These are phyloP conservation scores for Colletotrichum sp. DNA, from an alignment of 2,329 filamentous ascomycete genomes.

Conservation along the genomic window DNA sequence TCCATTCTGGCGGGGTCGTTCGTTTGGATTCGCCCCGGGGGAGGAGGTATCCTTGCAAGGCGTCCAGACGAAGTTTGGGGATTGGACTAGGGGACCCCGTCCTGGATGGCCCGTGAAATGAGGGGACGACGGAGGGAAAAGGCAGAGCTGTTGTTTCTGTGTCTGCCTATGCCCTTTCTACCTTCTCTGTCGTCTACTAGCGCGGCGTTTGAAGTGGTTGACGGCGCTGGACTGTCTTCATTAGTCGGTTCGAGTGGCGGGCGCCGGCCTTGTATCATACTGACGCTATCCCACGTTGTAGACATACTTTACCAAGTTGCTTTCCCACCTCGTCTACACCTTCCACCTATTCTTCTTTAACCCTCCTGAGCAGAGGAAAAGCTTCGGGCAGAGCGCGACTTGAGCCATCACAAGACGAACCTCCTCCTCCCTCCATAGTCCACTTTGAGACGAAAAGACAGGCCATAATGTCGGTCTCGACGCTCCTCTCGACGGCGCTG, in stretches of 20 bases:
- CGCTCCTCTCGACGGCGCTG: background rate
- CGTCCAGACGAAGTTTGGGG: background rate
- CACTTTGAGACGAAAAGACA: background rate
- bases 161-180: background rate
- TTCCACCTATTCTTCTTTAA: accelerated
- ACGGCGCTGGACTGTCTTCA: background rate
- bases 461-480: background rate
- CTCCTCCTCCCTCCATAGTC: background rate
- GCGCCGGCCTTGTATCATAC: background rate
- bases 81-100: background rate
- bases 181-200: background rate
- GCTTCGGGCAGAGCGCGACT: background rate
- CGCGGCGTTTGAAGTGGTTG: background rate
- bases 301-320: background rate
- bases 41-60: background rate
- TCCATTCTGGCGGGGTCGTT: background rate
- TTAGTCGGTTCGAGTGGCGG: background rate
- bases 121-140: background rate
- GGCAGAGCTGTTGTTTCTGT: background rate
- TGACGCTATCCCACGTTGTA: background rate
- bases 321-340: background rate
- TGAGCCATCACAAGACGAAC: background rate
- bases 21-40: background rate
- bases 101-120: background rate
- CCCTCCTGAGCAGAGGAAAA: background rate